A percentile compares a stretch with the other conserved stretches of the same genome.
Evolutionary conservation across 345 rosid species (phyloP).

Genomic region (Syzygium oleosum): DNA sequence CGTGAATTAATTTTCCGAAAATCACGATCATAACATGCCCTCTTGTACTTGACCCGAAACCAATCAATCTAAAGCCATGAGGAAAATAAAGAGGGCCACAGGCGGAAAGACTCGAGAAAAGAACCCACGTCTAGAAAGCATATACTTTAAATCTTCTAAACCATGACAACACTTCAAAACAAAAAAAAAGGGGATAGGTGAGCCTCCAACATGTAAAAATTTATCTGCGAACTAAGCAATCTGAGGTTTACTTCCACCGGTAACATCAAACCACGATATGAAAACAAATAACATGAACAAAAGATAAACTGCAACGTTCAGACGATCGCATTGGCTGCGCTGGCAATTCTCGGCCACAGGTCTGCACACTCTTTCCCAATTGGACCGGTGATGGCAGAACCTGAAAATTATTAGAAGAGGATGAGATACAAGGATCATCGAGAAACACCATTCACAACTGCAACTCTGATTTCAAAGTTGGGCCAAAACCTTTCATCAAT

Average conservation of each 20-base stretch:
- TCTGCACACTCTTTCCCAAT: constrained; percentile 95
- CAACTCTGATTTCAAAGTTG: background rate
- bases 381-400: constrained; percentile 91
- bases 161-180: background rate
- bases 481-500: background rate
- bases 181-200: background rate
- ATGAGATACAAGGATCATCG: background rate
- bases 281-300: background rate
- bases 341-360: constrained; percentile 94
- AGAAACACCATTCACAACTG: background rate
- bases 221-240: background rate
- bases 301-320: background rate
- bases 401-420: constrained; percentile 12
- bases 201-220: background rate
- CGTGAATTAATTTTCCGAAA: background rate
- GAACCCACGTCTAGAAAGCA: background rate
- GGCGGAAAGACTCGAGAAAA: background rate
- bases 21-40: background rate
- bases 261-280: background rate
- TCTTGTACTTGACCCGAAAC: background rate
- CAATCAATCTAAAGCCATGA: background rate
- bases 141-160: background rate
- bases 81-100: background rate
- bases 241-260: background rate
- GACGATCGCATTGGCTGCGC: constrained; percentile 82